Base-by-base conservation (phyloP, 768 basidiomycete species). In the Collybia mongolica region DNA sequence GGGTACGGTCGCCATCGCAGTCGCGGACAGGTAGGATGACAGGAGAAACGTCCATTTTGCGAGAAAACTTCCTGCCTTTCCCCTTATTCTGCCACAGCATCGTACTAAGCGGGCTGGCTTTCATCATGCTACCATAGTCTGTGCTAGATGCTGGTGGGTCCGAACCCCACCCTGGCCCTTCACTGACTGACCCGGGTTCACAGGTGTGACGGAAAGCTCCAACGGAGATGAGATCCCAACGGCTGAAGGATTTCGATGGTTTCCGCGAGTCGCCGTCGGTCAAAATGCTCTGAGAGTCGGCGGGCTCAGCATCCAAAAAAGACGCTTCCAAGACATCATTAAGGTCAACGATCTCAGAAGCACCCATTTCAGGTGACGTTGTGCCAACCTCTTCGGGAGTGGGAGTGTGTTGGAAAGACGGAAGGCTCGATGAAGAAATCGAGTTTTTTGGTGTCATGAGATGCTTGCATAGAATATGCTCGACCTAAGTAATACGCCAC, bases 241-340 rank as follows among this genome's bases (percentile, higher is more conserved):
- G 75, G 44, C 68, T 79, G 20, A 88, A 71, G 48, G 69, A 80
- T 59, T 75, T 74, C 14, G 72, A 60, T 8, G 78, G 75, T 45
- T 68, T 68, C 45, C 65, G 66, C 6, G 71, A 70, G 23, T 77
- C 76, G 39, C 57, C 67, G 22, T 69, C 67, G 37, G 61, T 59
- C 12, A 64, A 63, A 15, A 62, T 55, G 35, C 61, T 62, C 51
- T 57, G 64, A 14, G 32, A 32, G 44, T 76, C 74, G 20, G 64
- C 63, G 15, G 71, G 75, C 55, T 84, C 84, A 0, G 77, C 74
- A 56, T 83, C 83, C 17, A 90, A 70, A 65, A 87, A 81, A 0
- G 89, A 84, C 0, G 83, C 75, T 49, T 92, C 87, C 29, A 92
- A 73, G 15, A 92, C 88, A 57, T 92, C 90, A 57, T 88, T 81